These are phyloP conservation scores for Sarcodon sp. DNA, from an alignment of 768 basidiomycete species.

Conservation along the genomic window DNA sequence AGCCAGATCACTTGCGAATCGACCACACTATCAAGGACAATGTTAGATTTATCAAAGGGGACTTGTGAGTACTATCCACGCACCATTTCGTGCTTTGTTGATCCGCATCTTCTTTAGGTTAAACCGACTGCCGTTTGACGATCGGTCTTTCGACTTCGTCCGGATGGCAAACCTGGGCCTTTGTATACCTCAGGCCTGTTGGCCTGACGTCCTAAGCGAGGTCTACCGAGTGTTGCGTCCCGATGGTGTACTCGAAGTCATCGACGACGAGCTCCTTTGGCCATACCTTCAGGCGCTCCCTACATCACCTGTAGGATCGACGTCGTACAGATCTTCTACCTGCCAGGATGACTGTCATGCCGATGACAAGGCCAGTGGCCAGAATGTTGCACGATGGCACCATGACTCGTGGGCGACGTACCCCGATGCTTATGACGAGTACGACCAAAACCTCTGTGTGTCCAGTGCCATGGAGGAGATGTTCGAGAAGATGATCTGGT, in stretches of 20 bases:
- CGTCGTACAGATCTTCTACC: neutral
- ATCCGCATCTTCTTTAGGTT: slow-evolving; percentile 26
- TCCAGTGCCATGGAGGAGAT: slow-evolving; percentile 39
- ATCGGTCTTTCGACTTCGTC: slow-evolving; percentile 56
- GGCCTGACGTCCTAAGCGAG: slow-evolving; percentile 49
- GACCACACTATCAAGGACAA: slow-evolving; percentile 19
- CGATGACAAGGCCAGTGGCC: neutral
- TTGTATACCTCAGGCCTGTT: slow-evolving; percentile 45
- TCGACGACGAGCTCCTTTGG: slow-evolving; percentile 62
- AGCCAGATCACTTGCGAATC: slow-evolving; percentile 11
- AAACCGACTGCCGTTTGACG: slow-evolving; percentile 46
- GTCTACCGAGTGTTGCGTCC: slow-evolving; percentile 45
- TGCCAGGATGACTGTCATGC: neutral
- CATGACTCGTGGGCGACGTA: neutral
- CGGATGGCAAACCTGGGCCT: slow-evolving; percentile 59
- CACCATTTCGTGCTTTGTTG: slow-evolving; percentile 1
- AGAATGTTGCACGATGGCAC: neutral
- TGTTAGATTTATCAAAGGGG: slow-evolving; percentile 42
- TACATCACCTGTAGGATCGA: slow-evolving; percentile 6
- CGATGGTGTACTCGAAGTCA: slow-evolving; percentile 57
- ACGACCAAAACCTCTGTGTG: slow-evolving; percentile 24
- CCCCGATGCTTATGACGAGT: slow-evolving; percentile 17
- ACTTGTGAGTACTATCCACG: slow-evolving; percentile 41
- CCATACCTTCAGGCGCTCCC: slow-evolving; percentile 31
- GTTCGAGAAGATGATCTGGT: slow-evolving; percentile 45